Conservation (phyloP, 768 basidiomycete genomes). For the Russula vinacea region DNA sequence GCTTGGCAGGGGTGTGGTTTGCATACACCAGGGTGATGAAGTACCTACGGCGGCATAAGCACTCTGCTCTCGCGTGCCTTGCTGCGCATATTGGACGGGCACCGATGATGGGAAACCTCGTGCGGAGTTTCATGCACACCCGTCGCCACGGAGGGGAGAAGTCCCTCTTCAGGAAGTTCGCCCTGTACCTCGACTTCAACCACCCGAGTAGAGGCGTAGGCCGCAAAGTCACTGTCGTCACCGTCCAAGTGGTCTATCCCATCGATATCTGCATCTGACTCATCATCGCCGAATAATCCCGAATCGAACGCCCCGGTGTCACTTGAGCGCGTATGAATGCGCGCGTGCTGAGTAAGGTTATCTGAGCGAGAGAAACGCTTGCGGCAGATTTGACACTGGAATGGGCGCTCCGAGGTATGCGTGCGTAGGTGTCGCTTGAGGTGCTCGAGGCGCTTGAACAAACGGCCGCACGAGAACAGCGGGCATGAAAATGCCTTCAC, state of each 20-base stretch:
- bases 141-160: constrained; percentile 17
- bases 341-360: constrained; percentile 81
- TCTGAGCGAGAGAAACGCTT: constrained; percentile 87
- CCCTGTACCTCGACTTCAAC: constrained; percentile 31
- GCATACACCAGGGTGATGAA: constrained; percentile 24
- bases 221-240: constrained; percentile 29
- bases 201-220: constrained; percentile 30
- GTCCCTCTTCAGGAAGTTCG: constrained; percentile 28
- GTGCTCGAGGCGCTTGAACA: constrained; percentile 92
- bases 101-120: constrained; percentile 15
- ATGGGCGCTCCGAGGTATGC: constrained; percentile 87
- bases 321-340: constrained; percentile 63
- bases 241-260: constrained; percentile 39
- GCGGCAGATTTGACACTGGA: constrained; percentile 65
- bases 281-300: constrained; percentile 31
- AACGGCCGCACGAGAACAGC: constrained; percentile 73
- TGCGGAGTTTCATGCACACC: neutral
- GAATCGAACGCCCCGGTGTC: constrained; percentile 29
- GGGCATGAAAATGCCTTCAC: constrained; percentile 75
- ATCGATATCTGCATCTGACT: constrained; percentile 36
- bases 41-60: constrained; percentile 17
- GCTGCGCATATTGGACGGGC: constrained; percentile 25
- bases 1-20: constrained; percentile 21
- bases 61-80: constrained; percentile 21
- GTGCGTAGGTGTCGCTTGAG: constrained; percentile 84